A percentile compares a stretch with the other conserved stretches of the same genome.
Conservation (phyloP, 2,329 filamentous ascomycete species). For the Penicillium sp. region DNA sequence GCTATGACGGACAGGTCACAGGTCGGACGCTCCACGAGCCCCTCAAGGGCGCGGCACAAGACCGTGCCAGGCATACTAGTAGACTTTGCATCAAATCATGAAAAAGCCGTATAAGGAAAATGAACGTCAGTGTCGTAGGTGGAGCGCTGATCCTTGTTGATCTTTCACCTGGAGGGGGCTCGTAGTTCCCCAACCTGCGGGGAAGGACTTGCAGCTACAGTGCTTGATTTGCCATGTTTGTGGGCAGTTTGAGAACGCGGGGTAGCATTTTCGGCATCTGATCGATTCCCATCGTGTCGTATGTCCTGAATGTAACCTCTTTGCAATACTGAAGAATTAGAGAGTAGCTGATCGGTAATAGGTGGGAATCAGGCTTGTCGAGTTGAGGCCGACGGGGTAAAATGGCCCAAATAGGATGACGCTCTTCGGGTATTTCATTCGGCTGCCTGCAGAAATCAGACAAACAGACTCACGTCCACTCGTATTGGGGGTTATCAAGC, state of each 20-base stretch:
- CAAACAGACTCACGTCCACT: not conserved
- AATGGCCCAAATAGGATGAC: not conserved
- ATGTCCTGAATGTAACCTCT: conserved; percentile 10
- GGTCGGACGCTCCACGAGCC: too few relatives aligned
- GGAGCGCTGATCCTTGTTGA: conserved; percentile 13
- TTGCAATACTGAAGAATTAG: conserved; percentile 3
- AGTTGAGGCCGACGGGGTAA: not conserved
- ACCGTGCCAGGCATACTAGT: too few relatives aligned
- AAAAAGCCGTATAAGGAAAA: too few relatives aligned
- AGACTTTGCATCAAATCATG: too few relatives aligned
- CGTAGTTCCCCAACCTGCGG: conserved; percentile 13
- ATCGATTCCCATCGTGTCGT: not conserved
- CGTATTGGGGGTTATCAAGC: too few relatives aligned
- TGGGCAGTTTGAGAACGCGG: conserved; percentile 5
- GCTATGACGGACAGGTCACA: not conserved
- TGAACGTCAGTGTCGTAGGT: not conserved
- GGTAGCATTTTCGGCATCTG: not conserved
- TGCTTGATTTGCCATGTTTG: conserved; percentile 4
- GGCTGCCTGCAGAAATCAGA: not conserved
- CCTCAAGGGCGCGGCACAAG: too few relatives aligned
- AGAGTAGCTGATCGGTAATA: not conserved
- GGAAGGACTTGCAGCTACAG: conserved; percentile 3
- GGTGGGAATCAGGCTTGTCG: not conserved
- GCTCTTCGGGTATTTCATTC: not conserved
- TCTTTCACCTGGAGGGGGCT: conserved; percentile 4